Evolutionary conservation across 2,329 filamentous ascomycete genomes (phyloP).

Genomic region (Pseudonectria buxi): DNA sequence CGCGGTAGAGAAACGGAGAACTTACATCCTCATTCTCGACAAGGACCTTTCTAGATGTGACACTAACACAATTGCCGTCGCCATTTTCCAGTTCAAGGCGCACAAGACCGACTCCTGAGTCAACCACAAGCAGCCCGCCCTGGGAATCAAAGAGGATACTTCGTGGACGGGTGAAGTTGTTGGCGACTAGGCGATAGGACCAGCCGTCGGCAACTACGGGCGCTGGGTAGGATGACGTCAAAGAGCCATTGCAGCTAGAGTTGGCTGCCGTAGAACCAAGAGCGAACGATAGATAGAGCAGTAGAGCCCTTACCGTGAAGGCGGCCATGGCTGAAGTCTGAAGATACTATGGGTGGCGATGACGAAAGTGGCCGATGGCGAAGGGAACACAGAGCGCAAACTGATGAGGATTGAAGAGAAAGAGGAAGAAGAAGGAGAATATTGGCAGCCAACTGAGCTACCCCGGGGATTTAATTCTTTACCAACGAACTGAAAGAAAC

Average conservation of each 20-base stretch:
- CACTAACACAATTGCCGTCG: constrained; percentile 35
- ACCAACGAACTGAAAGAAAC: too few species aligned
- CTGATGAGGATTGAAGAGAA: too few species aligned
- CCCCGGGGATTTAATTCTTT: too few species aligned
- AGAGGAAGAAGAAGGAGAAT: too few species aligned
- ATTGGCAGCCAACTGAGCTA: too few species aligned
- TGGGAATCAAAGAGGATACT: constrained; percentile 39
- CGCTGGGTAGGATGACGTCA: constrained; percentile 28
- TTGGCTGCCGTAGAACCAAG: background rate
- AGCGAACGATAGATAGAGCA: too few species aligned
- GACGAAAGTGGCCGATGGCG: too few species aligned
- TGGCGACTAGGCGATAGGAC: constrained; percentile 37
- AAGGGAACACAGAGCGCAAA: too few species aligned
- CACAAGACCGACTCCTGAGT: constrained; percentile 35
- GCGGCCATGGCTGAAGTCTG: too few species aligned
- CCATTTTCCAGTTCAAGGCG: constrained; percentile 35
- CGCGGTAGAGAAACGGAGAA: too few species aligned
- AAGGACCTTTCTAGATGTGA: constrained; percentile 29
- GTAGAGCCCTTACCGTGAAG: too few species aligned
- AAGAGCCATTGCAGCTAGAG: constrained; percentile 26
- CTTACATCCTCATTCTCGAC: constrained; percentile 31
- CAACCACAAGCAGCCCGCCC: constrained; percentile 40
- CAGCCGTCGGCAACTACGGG: constrained; percentile 37
- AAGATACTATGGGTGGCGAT: too few species aligned
- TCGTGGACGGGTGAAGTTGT: constrained; percentile 35